Base-by-base conservation (phyloP, 2,329 filamentous ascomycete species). In the Epichloe elymi region DNA sequence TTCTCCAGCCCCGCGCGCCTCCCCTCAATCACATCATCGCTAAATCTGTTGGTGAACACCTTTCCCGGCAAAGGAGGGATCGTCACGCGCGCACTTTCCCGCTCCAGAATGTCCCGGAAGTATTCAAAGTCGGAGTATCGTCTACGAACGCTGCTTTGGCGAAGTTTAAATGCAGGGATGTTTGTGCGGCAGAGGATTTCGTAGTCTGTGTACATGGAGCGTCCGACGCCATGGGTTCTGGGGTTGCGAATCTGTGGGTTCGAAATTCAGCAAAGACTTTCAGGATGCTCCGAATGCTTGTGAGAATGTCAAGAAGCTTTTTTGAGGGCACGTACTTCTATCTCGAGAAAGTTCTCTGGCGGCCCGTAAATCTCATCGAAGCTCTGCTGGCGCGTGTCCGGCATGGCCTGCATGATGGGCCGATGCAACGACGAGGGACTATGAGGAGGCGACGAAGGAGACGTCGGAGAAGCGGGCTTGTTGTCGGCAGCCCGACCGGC, bases 361-460 rank as follows among this genome's bases (percentile, higher is more conserved):
- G 91, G 88, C 14, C 90, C 93, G 70, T 98, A 98, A 67, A 97
- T 95, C 77, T 98, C 93, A 72, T 98, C 93, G 66, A 96, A 97
- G 65, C 86, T 93, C 75, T 98, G 93, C 71, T 87, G 82, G 62
- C 90, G 86, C 59, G 86, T 81, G 64, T 83, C 80, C 46, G 80
- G 80, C 73, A 84, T 79, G 56, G 79, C 76, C 69, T 82, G 78
- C 73, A 84, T 75, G 63, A 76, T 78, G 59, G 75, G 74, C 54
- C 74, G 69, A 60, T 74, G 73, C 48, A 56, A 48, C 37, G 49
- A 51, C 55, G 69, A 62, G 49, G 66, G 67, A 52, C 63, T 63
- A 53, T 59, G 60, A 52, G 65, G 62, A 33, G 64, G 61, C 52
- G 58, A 59, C 12, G 41, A 46, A 11, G 52, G 36, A 19, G 43